Evolutionary conservation across 73 alveolate species (phyloP).

Genomic region (Diophrys sp.): DNA sequence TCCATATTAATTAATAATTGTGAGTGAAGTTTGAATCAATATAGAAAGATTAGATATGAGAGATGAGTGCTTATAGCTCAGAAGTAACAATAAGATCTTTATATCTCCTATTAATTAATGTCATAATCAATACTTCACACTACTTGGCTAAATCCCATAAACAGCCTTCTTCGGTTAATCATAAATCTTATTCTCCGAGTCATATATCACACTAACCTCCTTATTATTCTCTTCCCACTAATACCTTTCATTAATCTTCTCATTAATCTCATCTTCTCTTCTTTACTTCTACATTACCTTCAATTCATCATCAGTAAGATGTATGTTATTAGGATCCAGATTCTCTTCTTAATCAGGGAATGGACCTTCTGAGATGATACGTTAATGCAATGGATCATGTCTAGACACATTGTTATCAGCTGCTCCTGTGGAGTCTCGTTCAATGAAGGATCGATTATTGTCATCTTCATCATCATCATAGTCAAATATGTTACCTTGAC

Average conservation of each 20-base stretch:
- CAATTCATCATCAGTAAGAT: background rate
- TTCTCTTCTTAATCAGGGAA: background rate
- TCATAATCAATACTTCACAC: too few relatives aligned
- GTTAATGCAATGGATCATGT: background rate
- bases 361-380: background rate
- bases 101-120: too few relatives aligned
- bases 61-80: too few relatives aligned
- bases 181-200: background rate
- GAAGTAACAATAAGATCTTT: too few relatives aligned
- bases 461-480: background rate
- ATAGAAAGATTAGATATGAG: too few relatives aligned
- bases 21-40: too few relatives aligned
- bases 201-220: conserved; percentile 31
- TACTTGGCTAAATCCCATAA: conserved; percentile 23
- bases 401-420: background rate
- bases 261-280: conserved; percentile 23
- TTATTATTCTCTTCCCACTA: conserved; percentile 20
- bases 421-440: background rate
- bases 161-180: conserved; percentile 42
- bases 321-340: background rate
- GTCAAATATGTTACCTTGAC: background rate
- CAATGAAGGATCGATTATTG: too few relatives aligned
- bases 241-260: conserved; percentile 21
- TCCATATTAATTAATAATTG: too few relatives aligned
- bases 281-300: background rate